Percentiles rank a stretch among this genome's conserved stretches.
Conservation (phyloP, 2,329 filamentous ascomycete genomes). For the Penicillium hordei region DNA sequence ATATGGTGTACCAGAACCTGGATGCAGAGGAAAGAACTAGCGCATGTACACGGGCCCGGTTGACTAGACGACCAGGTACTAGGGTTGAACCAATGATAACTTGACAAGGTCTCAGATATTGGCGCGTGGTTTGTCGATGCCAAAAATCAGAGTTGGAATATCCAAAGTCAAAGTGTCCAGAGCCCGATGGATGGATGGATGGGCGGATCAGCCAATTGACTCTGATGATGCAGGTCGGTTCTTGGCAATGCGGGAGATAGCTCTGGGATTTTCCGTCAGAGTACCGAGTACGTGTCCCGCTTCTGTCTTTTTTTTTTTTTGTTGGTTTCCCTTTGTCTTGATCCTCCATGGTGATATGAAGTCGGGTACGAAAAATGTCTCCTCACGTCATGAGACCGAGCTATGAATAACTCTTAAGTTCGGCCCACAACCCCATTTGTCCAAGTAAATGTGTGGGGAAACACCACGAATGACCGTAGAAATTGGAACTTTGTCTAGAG, state of each 20-base stretch:
- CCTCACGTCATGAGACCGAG: constrained; percentile 1
- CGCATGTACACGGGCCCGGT: constrained; percentile 11
- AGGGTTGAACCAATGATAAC: constrained; percentile 12
- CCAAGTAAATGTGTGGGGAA: constrained; percentile 22
- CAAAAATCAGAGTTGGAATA: constrained; percentile 1
- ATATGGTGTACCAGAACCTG: constrained; percentile 5
- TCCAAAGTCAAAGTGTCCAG: constrained; percentile 14
- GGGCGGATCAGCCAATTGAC: constrained; percentile 13
- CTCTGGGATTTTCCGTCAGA: constrained; percentile 4
- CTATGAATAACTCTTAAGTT: neutral
- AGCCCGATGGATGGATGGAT: constrained; percentile 11
- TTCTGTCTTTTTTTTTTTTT: neutral
- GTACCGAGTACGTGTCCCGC: neutral
- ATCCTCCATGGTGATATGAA: neutral
- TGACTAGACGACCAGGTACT: constrained; percentile 18
- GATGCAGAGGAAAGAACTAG: constrained; percentile 16
- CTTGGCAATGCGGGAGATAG: constrained; percentile 18
- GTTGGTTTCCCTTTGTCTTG: neutral
- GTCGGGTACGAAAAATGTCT: neutral
- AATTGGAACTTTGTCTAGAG: neutral
- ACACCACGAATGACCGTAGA: constrained; percentile 22
- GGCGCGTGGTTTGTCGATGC: constrained; percentile 4
- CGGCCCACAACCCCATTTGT: neutral
- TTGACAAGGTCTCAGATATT: constrained; percentile 3
- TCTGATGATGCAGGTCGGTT: constrained; percentile 11